A percentile compares a stretch with the other conserved stretches of the same genome.
These are phyloP conservation scores for Maudiozyma serrabonitensis DNA, from an alignment of 805 yeast species.

Conservation along the genomic window DNA sequence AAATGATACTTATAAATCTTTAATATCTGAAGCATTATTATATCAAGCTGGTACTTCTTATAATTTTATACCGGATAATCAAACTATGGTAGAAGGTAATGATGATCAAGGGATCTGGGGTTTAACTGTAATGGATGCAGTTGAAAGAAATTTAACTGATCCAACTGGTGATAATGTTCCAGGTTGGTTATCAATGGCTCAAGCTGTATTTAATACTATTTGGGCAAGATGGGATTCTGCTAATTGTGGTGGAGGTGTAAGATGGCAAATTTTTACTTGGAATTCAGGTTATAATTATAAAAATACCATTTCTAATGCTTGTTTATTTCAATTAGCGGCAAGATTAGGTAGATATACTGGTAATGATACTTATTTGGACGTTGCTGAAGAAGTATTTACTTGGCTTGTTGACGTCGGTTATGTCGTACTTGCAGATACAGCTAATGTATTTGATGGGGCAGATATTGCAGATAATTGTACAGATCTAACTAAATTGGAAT, in stretches of 20 bases:
- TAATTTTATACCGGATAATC: constrained; percentile 53
- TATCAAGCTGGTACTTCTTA: constrained; percentile 36
- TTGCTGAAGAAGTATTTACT: constrained; percentile 46
- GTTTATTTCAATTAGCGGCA: constrained; percentile 53
- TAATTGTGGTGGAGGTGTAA: constrained; percentile 52
- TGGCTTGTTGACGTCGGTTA: constrained; percentile 47
- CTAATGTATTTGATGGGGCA: constrained; percentile 68
- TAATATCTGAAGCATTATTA: constrained; percentile 45
- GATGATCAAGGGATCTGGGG: constrained; percentile 72
- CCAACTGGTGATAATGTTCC: constrained; percentile 32
- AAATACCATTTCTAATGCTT: constrained; percentile 56
- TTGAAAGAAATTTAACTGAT: constrained; percentile 46
- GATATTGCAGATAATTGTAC: constrained; percentile 50
- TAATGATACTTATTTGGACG: constrained; percentile 40
- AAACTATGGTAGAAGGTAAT: constrained; percentile 59
- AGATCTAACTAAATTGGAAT: constrained; percentile 40
- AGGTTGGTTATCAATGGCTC: constrained; percentile 47
- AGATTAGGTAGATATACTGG: constrained; percentile 51
- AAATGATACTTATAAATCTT: constrained; percentile 50
- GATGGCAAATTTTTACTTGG: constrained; percentile 62
- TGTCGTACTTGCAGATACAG: constrained; percentile 42
- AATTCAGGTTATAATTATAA: constrained; percentile 54
- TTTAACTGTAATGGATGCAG: constrained; percentile 50
- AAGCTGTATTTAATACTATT: constrained; percentile 50
- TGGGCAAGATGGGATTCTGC: constrained; percentile 47